phyloP scores from a whole-genome alignment of 2,329 filamentous ascomycete genomes.

The Colletotrichum acutatum region DNA sequence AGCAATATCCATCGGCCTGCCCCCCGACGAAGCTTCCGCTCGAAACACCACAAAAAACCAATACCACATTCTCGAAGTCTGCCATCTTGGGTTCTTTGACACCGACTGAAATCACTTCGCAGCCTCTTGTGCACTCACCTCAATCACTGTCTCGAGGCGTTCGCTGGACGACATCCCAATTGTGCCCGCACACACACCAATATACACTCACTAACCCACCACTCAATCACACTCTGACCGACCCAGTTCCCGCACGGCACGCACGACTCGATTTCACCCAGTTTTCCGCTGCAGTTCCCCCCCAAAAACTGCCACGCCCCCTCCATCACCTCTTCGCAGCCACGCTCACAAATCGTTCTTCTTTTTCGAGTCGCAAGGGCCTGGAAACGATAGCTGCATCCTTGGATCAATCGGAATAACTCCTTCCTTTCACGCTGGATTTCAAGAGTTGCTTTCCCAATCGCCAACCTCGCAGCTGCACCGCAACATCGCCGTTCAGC shows the following conservation, averaged over 20 bases:
- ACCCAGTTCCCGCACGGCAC: slow-evolving; percentile 17
- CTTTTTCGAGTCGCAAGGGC: slow-evolving; percentile 11
- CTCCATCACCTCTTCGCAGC: slow-evolving; percentile 19
- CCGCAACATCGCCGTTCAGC: neutral
- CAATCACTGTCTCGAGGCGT: slow-evolving; percentile 25
- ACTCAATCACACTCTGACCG: slow-evolving; percentile 11
- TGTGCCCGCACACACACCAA: slow-evolving; percentile 11
- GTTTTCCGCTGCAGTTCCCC: neutral
- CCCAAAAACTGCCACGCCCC: slow-evolving; percentile 2
- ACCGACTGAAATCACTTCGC: neutral
- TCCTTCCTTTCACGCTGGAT: slow-evolving; percentile 19
- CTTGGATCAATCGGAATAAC: neutral
- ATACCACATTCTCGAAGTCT: slow-evolving; percentile 33
- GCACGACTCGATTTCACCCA: slow-evolving; percentile 18
- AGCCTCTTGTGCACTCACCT: neutral
- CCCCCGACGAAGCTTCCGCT: slow-evolving; percentile 31
- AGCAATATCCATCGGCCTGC: slow-evolving; percentile 22
- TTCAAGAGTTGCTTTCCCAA: neutral
- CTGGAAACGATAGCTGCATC: neutral
- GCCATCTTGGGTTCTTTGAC: slow-evolving; percentile 24
- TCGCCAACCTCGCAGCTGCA: neutral
- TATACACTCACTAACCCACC: neutral
- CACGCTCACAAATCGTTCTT: slow-evolving; percentile 22
- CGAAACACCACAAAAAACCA: slow-evolving; percentile 34
- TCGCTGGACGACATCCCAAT: slow-evolving; percentile 34